Evolutionary conservation across 768 basidiomycete species (phyloP), one percentile per base, ranked within the genome.

Genomic region (Russula emetica): DNA sequence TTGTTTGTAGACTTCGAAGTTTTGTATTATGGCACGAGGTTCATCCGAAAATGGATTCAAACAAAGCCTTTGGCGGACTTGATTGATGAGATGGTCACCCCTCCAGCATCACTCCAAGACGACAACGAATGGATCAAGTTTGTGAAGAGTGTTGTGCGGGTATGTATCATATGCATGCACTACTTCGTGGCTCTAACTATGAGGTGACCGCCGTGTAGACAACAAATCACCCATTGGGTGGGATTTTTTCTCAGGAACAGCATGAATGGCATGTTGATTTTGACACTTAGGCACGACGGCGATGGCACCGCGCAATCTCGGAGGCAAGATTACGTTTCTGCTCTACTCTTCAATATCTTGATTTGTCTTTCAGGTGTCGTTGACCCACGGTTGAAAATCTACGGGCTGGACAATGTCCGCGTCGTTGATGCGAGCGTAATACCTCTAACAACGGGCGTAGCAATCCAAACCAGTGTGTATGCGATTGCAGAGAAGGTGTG

Each of bases 401-500:
- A 67, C 38, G 66, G 63, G 10, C 34, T 67, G 20, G 34, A 40
- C 11, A 67, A 67, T 28, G 63, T 67, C 22, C 66, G 66, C 55
- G 63, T 65, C 18, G 66, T 60, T 45, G 66, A 67, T 47, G 63
- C 58, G 34, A 55, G 64, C 32, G 54, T 60, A n/a, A 66, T 67
- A 51, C 63, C 66, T 32, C 66, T 67, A 26, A 67, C 66, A n/a
- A 67, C 63, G 11, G 66, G 66, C 24, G 66, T 67, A 4, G 66
- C 66, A 5, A 67, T 66, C 32, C 57, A 59, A 60, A 40, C 59
- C 16, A 67, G 63, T 5, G 66, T 67, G 26, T 67, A 64, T 45
- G 66, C 63, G 32, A 59, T 67, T 14, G 66, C 63, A 52, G 66
- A 67, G n/a, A 67, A 67, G 63, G 63, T 65, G 40, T 2, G 63